Evolutionary conservation across 371 early-diverging fungal genomes (phyloP).

Genomic region (Actinomortierella ambigua): DNA sequence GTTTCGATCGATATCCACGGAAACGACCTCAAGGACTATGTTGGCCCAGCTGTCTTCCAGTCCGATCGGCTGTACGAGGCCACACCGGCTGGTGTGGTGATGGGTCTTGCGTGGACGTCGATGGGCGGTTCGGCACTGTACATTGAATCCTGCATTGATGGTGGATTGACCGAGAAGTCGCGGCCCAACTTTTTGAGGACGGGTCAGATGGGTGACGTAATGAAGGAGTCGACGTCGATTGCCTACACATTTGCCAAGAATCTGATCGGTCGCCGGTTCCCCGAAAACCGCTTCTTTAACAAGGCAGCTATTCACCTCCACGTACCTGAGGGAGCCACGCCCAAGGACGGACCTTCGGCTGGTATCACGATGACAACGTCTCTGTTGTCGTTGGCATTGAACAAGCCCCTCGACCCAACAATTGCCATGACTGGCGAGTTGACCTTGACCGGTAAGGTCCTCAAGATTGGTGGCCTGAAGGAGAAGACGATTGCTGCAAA

Average conservation of each 20-base stretch:
- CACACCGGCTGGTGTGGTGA: conserved; percentile 93
- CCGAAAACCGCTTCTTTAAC: conserved; percentile 90
- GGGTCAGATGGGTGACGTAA: conserved; percentile 97
- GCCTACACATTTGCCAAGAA: conserved; percentile 94
- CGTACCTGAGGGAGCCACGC: conserved; percentile 97
- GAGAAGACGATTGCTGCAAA: conserved; percentile 98
- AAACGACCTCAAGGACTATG: conserved; percentile 87
- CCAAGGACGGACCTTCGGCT: conserved; percentile 98
- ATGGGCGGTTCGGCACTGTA: conserved; percentile 94
- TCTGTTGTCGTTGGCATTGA: conserved; percentile 87
- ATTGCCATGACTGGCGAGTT: conserved; percentile 98
- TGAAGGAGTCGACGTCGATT: conserved; percentile 96
- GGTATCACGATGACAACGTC: conserved; percentile 96
- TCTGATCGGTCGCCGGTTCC: conserved; percentile 71
- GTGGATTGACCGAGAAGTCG: conserved; percentile 64
- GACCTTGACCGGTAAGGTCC: conserved; percentile 94
- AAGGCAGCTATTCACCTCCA: conserved; percentile 92
- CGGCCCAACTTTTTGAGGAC: conserved; percentile 79
- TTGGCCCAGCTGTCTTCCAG: conserved; percentile 89
- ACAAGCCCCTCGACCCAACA: conserved; percentile 72
- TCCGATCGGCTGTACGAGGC: conserved; percentile 89
- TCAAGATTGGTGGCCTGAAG: conserved; percentile 96
- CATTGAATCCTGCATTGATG: conserved; percentile 93
- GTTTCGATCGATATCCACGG: conserved; percentile 64
- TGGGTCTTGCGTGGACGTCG: conserved; percentile 96